phyloP scores from a whole-genome alignment of 768 basidiomycete genomes.

The Leccinum obscurum region DNA sequence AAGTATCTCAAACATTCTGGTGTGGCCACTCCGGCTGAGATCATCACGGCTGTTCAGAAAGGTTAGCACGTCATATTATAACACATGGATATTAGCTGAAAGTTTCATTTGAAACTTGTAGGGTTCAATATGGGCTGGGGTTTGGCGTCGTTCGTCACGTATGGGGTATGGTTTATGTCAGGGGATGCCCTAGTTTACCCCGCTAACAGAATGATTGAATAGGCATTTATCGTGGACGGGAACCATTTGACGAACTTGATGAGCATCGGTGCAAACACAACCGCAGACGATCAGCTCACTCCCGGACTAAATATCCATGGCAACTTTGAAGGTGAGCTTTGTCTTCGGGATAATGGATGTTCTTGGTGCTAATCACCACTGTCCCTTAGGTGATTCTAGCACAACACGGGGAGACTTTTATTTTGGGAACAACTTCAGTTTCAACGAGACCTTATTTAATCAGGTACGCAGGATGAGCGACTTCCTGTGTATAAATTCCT shows the following conservation, averaged over 20 bases:
- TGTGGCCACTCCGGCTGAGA: conserved; percentile 24
- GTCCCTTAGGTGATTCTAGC: conserved; percentile 23
- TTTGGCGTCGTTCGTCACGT: conserved; percentile 23
- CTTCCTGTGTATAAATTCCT: background rate
- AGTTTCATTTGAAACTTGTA: background rate
- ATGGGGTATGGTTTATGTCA: conserved; percentile 19
- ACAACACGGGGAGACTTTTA: conserved; percentile 27
- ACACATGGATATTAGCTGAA: background rate
- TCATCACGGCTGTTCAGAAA: conserved; percentile 27
- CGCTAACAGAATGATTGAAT: background rate
- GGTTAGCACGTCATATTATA: conserved; percentile 4
- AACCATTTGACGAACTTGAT: conserved; percentile 31
- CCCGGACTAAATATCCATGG: conserved; percentile 26
- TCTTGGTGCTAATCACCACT: background rate
- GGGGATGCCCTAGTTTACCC: background rate
- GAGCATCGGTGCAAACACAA: conserved; percentile 27
- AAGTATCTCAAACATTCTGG: conserved; percentile 23
- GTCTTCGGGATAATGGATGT: background rate
- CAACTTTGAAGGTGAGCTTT: conserved; percentile 23
- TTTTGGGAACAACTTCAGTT: conserved; percentile 26
- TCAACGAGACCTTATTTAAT: conserved; percentile 29
- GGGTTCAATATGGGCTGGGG: conserved; percentile 29
- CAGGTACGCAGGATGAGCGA: conserved; percentile 5
- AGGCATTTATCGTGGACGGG: conserved; percentile 29
- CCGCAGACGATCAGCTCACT: conserved; percentile 9